A percentile compares a stretch with the other conserved stretches of the same genome.
These are phyloP conservation scores for Claviceps sp. DNA, from an alignment of 2,329 filamentous ascomycete species.

Conservation along the genomic window DNA sequence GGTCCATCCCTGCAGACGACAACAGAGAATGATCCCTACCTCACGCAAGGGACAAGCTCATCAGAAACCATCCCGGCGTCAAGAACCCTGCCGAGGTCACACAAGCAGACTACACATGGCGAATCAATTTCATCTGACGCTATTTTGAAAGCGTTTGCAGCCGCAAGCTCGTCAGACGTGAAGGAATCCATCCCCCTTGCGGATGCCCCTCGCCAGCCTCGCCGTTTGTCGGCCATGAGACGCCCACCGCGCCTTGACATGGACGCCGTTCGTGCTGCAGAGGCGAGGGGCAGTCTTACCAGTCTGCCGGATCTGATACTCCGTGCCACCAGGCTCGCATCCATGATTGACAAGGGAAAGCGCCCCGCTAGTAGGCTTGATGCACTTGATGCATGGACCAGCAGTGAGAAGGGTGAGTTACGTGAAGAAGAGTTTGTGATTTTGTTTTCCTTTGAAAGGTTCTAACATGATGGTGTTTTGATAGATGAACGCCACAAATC, in stretches of 20 bases:
- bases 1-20: constrained; percentile 26
- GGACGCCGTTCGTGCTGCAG: constrained; percentile 65
- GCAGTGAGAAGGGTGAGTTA: constrained; percentile 27
- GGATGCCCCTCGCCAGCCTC: constrained; percentile 19
- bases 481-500: constrained; percentile 33
- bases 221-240: constrained; percentile 40
- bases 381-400: constrained; percentile 36
- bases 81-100: constrained; percentile 8
- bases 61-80: constrained; percentile 26
- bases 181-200: constrained; percentile 17
- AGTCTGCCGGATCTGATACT: constrained; percentile 84
- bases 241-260: constrained; percentile 68
- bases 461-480: constrained; percentile 6
- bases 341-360: constrained; percentile 74
- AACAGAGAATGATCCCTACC: constrained; percentile 29
- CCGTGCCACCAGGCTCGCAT: constrained; percentile 72
- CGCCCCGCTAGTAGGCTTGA: constrained; percentile 47
- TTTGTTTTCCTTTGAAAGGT: not conserved
- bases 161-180: constrained; percentile 32
- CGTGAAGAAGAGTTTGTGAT: not conserved
- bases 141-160: constrained; percentile 37
- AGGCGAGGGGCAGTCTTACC: constrained; percentile 78
- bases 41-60: constrained; percentile 33
- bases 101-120: constrained; percentile 7
- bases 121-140: constrained; percentile 26